These are phyloP conservation scores for Kuraishia borneana DNA, from an alignment of 805 yeast species.

Conservation along the genomic window DNA sequence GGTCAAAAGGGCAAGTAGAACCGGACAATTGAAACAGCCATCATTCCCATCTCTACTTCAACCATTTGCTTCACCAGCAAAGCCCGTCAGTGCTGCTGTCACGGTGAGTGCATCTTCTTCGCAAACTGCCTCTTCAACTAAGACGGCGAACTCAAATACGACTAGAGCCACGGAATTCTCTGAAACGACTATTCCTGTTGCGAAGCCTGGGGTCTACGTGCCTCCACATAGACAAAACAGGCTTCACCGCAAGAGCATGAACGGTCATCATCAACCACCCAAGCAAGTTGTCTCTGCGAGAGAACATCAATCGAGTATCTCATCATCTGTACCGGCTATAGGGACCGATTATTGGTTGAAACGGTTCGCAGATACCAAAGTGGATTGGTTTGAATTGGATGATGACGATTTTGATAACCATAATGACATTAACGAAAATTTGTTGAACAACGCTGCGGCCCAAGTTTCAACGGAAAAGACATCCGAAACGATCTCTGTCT, in stretches of 20 bases:
- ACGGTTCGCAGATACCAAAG: neutral
- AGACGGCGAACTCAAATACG: constrained; percentile 1
- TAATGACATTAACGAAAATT: neutral
- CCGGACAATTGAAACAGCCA: constrained; percentile 8
- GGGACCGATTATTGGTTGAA: neutral
- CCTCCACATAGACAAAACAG: constrained; percentile 40
- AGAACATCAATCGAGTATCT: constrained; percentile 2
- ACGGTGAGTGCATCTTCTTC: constrained; percentile 6
- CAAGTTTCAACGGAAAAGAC: neutral
- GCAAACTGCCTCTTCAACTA: constrained; percentile 8
- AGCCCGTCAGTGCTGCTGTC: constrained; percentile 1
- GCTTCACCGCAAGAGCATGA: too few species aligned
- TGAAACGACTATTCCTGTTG: neutral
- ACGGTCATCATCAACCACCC: too few species aligned
- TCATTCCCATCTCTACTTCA: constrained; percentile 8
- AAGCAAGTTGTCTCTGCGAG: too few species aligned
- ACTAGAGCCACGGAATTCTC: neutral
- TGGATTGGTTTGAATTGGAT: constrained; percentile 1
- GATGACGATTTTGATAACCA: constrained; percentile 1
- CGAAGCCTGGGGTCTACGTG: constrained; percentile 19
- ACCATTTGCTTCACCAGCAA: constrained; percentile 2
- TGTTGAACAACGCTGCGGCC: neutral
- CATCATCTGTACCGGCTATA: constrained; percentile 4
- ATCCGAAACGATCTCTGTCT: neutral
- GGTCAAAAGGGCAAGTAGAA: constrained; percentile 7